Base-by-base conservation (phyloP, 2,329 filamentous ascomycete genomes). In the Sclerotinia minor region DNA sequence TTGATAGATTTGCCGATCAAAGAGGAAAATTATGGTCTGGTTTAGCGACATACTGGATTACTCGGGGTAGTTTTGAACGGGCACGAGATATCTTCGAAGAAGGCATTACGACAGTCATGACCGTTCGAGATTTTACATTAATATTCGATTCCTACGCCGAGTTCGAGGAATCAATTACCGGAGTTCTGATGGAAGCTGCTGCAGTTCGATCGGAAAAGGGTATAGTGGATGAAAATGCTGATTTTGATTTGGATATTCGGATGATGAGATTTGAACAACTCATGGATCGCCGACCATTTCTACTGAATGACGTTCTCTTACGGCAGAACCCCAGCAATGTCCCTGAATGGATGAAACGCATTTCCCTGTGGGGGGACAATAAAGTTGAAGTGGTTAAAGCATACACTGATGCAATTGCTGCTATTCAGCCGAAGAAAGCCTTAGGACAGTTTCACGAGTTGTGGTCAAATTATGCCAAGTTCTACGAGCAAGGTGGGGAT, bases 211-310 rank as follows among this genome's bases (percentile, higher is more conserved):
- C 92, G n/a, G 89, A 92, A 64, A 91, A 93, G 75, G 92, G 90
- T 15, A 84, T 87, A 55, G 79, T 89, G 2, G 90, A 98, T 75
- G 88, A 94, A 71, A 88, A 93, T 70, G 91, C 93, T 15, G 95
- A 99, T 77, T 92, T 96, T 70, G 94, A 98, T 75, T 85, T 99
- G 41, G 96, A 99, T 78, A 92, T 98, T 73, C 89, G 94, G 63
- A 97, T 99, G 93, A 90, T 97, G 86, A 89, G 95, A 65, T 99
- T 99, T 75, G 95, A 99, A 79, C 94, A 97, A 75, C 84, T 99
- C 66, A 98, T 99, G 94, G 94, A 99, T 78, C 89, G 95, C 65
- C 86, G 95, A 66, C 94, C 95, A 5, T 99, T 99, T 81, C 84
- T 99, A 58, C 86, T 99, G 59, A 99, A 99, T 78, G 95, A 99